A percentile compares a stretch with the other conserved stretches of the same genome.
These are phyloP conservation scores for Gymnopilus junonius DNA, from an alignment of 768 basidiomycete genomes.

Conservation along the genomic window DNA sequence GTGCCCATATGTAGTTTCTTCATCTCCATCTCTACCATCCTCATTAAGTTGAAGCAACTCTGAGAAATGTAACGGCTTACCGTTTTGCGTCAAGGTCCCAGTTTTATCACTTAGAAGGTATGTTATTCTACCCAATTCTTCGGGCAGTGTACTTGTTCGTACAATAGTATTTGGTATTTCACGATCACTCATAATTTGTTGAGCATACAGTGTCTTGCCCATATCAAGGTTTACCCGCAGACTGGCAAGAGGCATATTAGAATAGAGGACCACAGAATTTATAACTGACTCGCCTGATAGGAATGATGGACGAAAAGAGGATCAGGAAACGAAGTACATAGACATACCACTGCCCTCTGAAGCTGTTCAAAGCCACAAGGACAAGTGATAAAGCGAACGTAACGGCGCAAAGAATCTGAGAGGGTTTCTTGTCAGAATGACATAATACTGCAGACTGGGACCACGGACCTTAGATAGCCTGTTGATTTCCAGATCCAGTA, in stretches of 20 bases:
- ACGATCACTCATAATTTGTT: conserved; percentile 89
- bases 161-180: conserved; percentile 97
- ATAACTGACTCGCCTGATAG: conserved; percentile 77
- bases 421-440: not conserved
- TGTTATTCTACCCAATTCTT: conserved; percentile 94
- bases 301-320: conserved; percentile 98
- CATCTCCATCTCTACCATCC: conserved; percentile 92
- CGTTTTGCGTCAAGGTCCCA: conserved; percentile 96
- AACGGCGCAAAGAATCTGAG: conserved; percentile 89
- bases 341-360: conserved; percentile 94
- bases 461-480: conserved; percentile 91
- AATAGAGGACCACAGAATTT: not conserved
- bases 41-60: not conserved
- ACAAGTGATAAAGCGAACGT: conserved; percentile 91
- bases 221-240: conserved; percentile 99
- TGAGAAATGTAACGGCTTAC: conserved; percentile 39
- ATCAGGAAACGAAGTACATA: conserved; percentile 97
- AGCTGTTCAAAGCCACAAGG: conserved; percentile 95
- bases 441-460: not conserved
- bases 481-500: conserved; percentile 94
- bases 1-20: conserved; percentile 99
- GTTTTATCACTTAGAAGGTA: conserved; percentile 98
- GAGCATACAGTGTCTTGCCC: conserved; percentile 98
- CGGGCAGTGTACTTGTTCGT: conserved; percentile 95
- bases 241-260: conserved; percentile 43